These are phyloP conservation scores for Anacardium occidentale DNA, from an alignment of 345 rosid genomes.

Conservation along the genomic window DNA sequence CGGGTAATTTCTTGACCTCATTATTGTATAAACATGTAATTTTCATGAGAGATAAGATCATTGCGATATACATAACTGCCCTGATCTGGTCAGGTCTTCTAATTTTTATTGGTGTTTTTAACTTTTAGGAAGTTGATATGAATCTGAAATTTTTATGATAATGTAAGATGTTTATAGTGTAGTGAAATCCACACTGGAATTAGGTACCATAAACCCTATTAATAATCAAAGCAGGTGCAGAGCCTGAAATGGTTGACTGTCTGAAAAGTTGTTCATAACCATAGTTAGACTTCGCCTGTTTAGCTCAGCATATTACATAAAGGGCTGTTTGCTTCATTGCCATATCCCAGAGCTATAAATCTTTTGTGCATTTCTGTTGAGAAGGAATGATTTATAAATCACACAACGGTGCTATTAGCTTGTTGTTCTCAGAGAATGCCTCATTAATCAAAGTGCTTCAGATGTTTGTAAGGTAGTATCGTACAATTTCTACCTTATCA, in stretches of 20 bases:
- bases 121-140: neutral
- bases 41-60: neutral
- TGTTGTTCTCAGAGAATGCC: neutral
- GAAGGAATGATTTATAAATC: neutral
- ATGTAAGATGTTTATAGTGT: no score
- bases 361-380: neutral
- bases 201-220: no score
- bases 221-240: no score
- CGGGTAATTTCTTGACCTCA: constrained; percentile 48
- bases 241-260: neutral
- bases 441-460: neutral
- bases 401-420: neutral
- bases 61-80: neutral
- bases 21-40: neutral
- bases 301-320: neutral
- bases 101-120: no score
- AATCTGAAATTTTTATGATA: neutral
- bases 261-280: neutral
- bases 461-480: neutral
- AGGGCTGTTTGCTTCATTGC: neutral
- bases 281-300: neutral
- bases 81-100: neutral
- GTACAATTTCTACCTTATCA: neutral
- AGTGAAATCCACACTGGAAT: no score
- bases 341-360: neutral